Base-by-base conservation (phyloP, 2,329 filamentous ascomycete species). In the Akanthomyces muscarius region DNA sequence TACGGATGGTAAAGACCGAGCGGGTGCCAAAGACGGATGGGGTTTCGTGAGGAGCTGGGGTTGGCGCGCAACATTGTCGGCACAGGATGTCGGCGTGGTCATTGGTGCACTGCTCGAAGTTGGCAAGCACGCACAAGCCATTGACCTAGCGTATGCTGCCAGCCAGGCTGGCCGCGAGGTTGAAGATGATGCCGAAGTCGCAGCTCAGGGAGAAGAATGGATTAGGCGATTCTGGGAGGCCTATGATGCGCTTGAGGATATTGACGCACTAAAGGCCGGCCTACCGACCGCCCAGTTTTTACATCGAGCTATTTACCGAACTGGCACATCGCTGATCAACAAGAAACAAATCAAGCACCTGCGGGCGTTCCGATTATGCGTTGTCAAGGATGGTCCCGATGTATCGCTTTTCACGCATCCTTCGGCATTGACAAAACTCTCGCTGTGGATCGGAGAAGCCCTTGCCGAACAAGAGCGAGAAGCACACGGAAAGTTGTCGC, bases 41-140 rank as follows among this genome's bases (percentile, higher is more conserved):
- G 94, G 95, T 0, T 99, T 98, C 72, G 94, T 98, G 21, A 86
- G 93, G 64, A 96, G 92, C 72, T 99, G 95, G 95, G 95, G 95
- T 13, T 99, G 93, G 93, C 90, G 93, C 73, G 94, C 93, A 0
- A 97, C 94, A 56, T 81, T 98, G 30, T 96, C 91, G 65, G 95
- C 95, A 6, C 90, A 94, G 55, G 95, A 99, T 73, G 92, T 97
- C 0, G 92, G 91, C n/a, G 91, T 97, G 18, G 88, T 98, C 36
- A 85, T 98, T 23, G 92, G 92, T 59, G 92, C 94, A 18, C 89
- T 99, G 54, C 84, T 99, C 1, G 95, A 99, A 77, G 92, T 98
- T 33, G 94, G 95, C 33, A 90, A 84, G 71, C 80, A 81, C 60
- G 75, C 72, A 21, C 72, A 79, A 1, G 65, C 73, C 4, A 53